phyloP scores from a whole-genome alignment of 805 yeast genomes.

The Candida coquimbonensis region DNA sequence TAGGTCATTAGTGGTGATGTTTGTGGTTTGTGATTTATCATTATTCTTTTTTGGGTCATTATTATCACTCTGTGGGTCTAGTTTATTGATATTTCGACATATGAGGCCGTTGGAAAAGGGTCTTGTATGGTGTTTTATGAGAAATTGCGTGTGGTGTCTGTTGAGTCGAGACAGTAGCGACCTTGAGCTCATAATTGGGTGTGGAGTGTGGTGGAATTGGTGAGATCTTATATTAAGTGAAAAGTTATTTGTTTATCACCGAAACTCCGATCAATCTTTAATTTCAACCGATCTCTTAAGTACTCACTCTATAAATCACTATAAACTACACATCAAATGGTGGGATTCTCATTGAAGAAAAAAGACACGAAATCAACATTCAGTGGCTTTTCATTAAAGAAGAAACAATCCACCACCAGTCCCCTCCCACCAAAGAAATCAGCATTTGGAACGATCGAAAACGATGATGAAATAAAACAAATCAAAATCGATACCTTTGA shows the following conservation, averaged over 20 bases:
- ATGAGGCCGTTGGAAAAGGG: background rate
- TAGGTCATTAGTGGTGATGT: conserved; percentile 5
- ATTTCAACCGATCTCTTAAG: too few species aligned
- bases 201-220: too few species aligned
- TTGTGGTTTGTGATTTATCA: background rate
- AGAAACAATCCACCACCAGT: background rate
- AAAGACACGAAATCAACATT: conserved; percentile 9
- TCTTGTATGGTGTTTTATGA: background rate
- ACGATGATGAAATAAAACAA: conserved; percentile 16
- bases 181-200: too few species aligned
- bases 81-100: background rate
- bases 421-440: conserved; percentile 1
- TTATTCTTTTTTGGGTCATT: background rate
- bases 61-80: too few species aligned
- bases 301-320: too few species aligned
- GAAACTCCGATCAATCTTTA: background rate
- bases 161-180: too few species aligned
- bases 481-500: conserved; percentile 20
- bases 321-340: conserved; percentile 18
- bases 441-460: conserved; percentile 13
- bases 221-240: too few species aligned
- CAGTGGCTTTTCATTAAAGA: conserved; percentile 25
- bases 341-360: conserved; percentile 33
- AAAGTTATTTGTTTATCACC: background rate
- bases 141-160: too few species aligned